Evolutionary conservation across 108 stramenopile genomes (phyloP).

Genomic region (Phaeodactylum tricornutum): DNA sequence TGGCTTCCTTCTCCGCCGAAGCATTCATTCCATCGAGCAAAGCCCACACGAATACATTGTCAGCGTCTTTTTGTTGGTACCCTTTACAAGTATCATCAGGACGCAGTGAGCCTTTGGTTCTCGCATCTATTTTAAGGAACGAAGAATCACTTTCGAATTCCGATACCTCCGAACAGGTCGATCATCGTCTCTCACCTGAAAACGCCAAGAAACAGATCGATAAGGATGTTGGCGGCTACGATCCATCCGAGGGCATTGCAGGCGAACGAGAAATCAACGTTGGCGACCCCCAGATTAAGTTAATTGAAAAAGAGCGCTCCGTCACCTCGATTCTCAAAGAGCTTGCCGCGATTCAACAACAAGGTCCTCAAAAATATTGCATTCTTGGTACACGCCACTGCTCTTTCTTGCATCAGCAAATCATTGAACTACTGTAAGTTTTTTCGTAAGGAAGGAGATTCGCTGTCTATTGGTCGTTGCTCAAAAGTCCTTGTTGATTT

Average conservation of each 20-base stretch:
- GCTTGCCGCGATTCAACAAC: conserved; percentile 84
- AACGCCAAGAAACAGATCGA: neutral
- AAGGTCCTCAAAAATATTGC: conserved; percentile 87
- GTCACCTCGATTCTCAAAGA: conserved; percentile 83
- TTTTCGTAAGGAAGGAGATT: too few relatives aligned
- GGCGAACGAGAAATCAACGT: conserved; percentile 25
- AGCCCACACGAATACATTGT: too few relatives aligned
- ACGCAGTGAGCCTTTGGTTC: too few relatives aligned
- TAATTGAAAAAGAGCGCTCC: conserved; percentile 41
- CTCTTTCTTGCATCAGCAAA: conserved; percentile 90
- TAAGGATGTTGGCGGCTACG: conserved; percentile 28
- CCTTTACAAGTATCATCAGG: too few relatives aligned
- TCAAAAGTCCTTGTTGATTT: too few relatives aligned
- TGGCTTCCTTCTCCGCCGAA: too few relatives aligned
- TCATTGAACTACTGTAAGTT: conserved; percentile 85
- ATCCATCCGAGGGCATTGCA: conserved; percentile 23
- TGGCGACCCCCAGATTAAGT: conserved; percentile 52
- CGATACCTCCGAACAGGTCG: neutral
- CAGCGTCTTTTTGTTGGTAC: too few relatives aligned
- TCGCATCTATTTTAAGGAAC: too few relatives aligned
- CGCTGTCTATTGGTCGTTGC: neutral
- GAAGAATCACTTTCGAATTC: too few relatives aligned
- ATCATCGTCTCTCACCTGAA: neutral
- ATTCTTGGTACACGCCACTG: conserved; percentile 92
- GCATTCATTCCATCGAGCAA: too few relatives aligned